Evolutionary conservation across 2,329 filamentous ascomycete genomes (phyloP).

Genomic region (Colletotrichum acutatum): DNA sequence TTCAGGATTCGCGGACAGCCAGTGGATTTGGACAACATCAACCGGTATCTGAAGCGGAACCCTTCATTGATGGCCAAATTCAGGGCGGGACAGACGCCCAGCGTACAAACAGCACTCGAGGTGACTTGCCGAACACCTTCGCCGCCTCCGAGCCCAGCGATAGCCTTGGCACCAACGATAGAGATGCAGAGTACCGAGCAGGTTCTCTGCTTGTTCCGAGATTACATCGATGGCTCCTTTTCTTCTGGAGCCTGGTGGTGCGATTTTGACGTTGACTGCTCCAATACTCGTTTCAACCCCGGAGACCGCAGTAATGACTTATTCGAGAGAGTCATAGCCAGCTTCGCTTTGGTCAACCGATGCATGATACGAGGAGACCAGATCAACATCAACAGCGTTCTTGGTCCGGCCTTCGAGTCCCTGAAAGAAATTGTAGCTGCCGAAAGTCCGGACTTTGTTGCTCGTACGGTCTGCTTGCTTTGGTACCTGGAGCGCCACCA

Average conservation of each 20-base stretch:
- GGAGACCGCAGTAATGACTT: conserved; percentile 46
- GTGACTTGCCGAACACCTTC: conserved; percentile 47
- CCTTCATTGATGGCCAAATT: conserved; percentile 47
- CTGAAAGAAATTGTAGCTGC: conserved; percentile 46
- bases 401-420: conserved; percentile 48
- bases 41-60: conserved; percentile 53
- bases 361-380: conserved; percentile 47
- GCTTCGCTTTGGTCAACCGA: conserved; percentile 47
- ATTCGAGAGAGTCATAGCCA: conserved; percentile 48
- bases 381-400: conserved; percentile 44
- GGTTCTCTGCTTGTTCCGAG: conserved; percentile 42
- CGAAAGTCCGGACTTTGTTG: conserved; percentile 47
- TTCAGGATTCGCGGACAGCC: conserved; percentile 51
- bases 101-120: conserved; percentile 44
- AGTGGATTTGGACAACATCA: conserved; percentile 52
- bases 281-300: conserved; percentile 35
- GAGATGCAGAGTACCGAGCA: conserved; percentile 42
- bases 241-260: conserved; percentile 42
- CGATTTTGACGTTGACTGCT: conserved; percentile 45
- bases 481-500: conserved; percentile 49
- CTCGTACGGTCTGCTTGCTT: conserved; percentile 47
- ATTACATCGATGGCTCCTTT: conserved; percentile 45
- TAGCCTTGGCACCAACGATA: conserved; percentile 37
- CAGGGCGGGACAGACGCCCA: conserved; percentile 44
- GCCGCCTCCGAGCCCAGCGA: conserved; percentile 39